Percentiles rank a stretch among this genome's conserved stretches.
Evolutionary conservation across 192 early-diverging fungal species (phyloP).

Genomic region (Gonapodya sp.): DNA sequence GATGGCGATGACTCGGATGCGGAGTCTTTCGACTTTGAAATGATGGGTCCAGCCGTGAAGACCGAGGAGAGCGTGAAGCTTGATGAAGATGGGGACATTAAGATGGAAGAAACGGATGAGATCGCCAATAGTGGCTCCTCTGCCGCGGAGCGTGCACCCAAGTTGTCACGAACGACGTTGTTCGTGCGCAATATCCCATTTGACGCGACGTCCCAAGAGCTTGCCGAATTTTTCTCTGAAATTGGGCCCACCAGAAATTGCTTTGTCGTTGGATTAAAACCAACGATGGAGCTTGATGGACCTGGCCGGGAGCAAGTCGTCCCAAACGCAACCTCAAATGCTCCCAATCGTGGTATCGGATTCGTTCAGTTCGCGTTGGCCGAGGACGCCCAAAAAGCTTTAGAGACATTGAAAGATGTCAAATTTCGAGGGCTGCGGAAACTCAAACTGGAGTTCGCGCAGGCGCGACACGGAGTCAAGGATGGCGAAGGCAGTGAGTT

Average conservation of each 20-base stretch:
- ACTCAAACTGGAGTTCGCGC: conserved; percentile 71
- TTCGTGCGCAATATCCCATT: conserved; percentile 85
- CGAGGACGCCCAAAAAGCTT: conserved; percentile 69
- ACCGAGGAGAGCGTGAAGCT: background rate
- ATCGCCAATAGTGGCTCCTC: background rate
- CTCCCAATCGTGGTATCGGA: conserved; percentile 73
- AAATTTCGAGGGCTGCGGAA: conserved; percentile 63
- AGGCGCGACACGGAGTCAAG: conserved; percentile 32
- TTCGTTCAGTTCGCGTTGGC: conserved; percentile 79
- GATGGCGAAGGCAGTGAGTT: conserved; percentile 19
- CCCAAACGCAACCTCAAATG: conserved; percentile 17
- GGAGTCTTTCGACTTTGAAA: background rate
- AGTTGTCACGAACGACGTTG: conserved; percentile 33
- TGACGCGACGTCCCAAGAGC: conserved; percentile 66
- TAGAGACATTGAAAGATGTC: conserved; percentile 60
- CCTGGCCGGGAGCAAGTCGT: conserved; percentile 22
- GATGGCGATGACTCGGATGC: background rate
- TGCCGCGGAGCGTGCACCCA: background rate
- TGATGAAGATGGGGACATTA: background rate
- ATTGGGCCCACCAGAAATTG: conserved; percentile 81
- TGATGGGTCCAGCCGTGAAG: background rate
- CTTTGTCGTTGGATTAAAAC: conserved; percentile 69
- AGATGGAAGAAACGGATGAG: background rate
- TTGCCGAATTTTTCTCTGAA: conserved; percentile 81
- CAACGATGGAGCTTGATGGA: conserved; percentile 25